Base-by-base conservation (phyloP, 2,329 filamentous ascomycete species). In the Clarireedia paspali region DNA sequence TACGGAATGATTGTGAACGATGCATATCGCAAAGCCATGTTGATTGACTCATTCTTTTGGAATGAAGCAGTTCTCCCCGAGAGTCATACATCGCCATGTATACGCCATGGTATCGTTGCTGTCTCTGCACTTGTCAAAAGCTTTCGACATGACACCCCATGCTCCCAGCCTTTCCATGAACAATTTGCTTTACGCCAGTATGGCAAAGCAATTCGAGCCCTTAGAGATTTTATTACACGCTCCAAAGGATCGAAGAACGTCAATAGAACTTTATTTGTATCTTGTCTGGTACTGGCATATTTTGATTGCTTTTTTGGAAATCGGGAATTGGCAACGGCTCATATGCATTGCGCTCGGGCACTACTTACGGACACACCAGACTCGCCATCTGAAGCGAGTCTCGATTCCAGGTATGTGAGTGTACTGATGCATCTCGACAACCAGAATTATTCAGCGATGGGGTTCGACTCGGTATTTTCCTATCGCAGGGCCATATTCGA, bases 391-490 rank as follows among this genome's bases (percentile, higher is more conserved):
- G 55, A 56, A 15, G 70, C 5, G 12, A 34, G 30, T 23, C 40
- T 51, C 9, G 79, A 83, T 59, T 75, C 80, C 50, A 80, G 83
- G 60, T 72, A 84, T n/a, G 72, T 79, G 7, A 76, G 77, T 50
- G 81, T 84, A 72, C 83, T 84, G 62, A 82, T 78, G 1, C 75
- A 80, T 4, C 71, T 84, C 1, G 81, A 81, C 5, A 80, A 84
- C 44, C 81, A 63, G 50, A 59, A 59, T 5, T 44, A 62, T 7
- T 57, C 42, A 14, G 47, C 57, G 14, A 60, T 59, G 40, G 62
- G 64, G 9, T 51, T 58, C 38, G 53, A 83, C 64, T 81, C 81
- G 46, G 83, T 83, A 62, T 82, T 80, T 0, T 83, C 84, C 60
- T 81, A 83, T 63, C 38, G 78, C 84, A 24, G 26, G 30, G 17